Evolutionary conservation across 306 rosid species (phyloP), one percentile per base, ranked within the genome.

Genomic region (Cicer pinnatifidum): DNA sequence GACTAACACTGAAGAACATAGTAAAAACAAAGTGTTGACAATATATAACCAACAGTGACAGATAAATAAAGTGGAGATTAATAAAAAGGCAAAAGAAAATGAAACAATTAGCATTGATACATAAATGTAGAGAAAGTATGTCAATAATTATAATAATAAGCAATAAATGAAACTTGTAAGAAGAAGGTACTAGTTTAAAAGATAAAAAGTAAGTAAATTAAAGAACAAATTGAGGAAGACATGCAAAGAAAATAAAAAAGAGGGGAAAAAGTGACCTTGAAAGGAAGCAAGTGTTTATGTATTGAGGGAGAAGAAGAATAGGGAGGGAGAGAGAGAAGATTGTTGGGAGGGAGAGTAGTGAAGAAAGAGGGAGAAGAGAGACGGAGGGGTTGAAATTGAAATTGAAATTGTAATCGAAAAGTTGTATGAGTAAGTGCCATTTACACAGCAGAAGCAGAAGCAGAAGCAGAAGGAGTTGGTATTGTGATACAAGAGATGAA

Each of bases 401-500:
- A 83, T 67, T 81, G 92, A 48, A 78, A 84, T 65, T 86, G 88
- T 50, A 87, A 78, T 68, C 85, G 89, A 76, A 86, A 44, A 76
- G 17, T 13, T 39, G 5, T n/a, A 67, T 51, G 73, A 75, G 83
- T 88, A 85, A 83, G 89, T 7, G 98, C 98, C 98, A 93, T 93
- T 83, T 77, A 76, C 44, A 50, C 41, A 50, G 13, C 12, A 35
- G 19, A 17, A 17, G 17, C 17, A 16, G 17, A 16, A 16, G 17
- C 17, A 16, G 17, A 16, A 16, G 52, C 40, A 28, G 33, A 23
- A 23, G 33, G 33, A 23, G 8, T 19, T 56, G 73, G 3, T 28
- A 23, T 23, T 23, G 33, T 3, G 72, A 7, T 77, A 78, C 40
- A 60, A 61, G 37, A 19, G 17, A 67, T 37, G 57, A 68, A 28